A percentile compares a stretch with the other conserved stretches of the same genome.
These are phyloP conservation scores for Xylaria sp. DNA, from an alignment of 495 filamentous ascomycete species.

Conservation along the genomic window DNA sequence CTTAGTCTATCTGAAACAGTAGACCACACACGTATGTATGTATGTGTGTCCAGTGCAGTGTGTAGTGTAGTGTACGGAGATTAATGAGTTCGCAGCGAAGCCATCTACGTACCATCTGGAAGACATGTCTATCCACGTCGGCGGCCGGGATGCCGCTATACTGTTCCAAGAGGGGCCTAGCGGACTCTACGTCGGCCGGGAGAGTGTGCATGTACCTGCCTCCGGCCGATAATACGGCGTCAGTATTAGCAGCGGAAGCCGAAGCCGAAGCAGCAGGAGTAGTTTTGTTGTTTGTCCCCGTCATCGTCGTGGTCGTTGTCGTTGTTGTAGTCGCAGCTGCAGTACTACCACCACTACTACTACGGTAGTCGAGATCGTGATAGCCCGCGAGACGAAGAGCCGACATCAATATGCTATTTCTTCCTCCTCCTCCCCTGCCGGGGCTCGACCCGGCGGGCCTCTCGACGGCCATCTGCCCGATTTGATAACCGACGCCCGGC, in stretches of 20 bases:
- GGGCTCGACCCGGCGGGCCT: neutral
- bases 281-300: no score
- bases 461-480: constrained; percentile 21
- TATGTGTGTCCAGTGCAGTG: no score
- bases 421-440: neutral
- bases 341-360: no score
- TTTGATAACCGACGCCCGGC: neutral
- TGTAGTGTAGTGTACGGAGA: no score
- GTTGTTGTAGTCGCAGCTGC: neutral
- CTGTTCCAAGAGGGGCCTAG: constrained; percentile 48
- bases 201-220: constrained; percentile 28
- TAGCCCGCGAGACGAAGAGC: constrained; percentile 19
- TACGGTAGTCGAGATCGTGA: constrained; percentile 7
- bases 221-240: constrained; percentile 2
- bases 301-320: neutral
- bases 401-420: constrained; percentile 18
- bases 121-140: constrained; percentile 56
- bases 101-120: constrained; percentile 49
- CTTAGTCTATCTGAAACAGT: no score
- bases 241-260: no score
- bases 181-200: constrained; percentile 40
- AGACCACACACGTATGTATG: no score
- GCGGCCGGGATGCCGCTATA: constrained; percentile 55
- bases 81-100: neutral
- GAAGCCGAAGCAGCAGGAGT: no score